phyloP scores from a whole-genome alignment of 2,329 filamentous ascomycete species.

The Aspergillus terreus region DNA sequence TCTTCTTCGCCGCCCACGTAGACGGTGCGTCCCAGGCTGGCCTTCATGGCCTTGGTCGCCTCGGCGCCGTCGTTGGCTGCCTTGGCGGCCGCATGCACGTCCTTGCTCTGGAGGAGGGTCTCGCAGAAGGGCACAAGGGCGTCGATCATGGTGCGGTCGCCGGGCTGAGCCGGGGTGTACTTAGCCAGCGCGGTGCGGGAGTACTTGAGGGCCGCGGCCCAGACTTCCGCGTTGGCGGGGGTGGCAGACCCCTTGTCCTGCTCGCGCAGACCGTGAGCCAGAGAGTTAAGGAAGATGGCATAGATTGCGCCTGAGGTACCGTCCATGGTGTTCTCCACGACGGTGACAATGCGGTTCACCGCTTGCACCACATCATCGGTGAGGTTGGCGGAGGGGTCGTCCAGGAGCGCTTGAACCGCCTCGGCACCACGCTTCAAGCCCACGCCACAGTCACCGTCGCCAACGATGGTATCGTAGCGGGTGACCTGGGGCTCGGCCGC shows the following conservation, averaged over 20 bases:
- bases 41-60: conserved; percentile 86
- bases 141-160: conserved; percentile 88
- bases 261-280: conserved; percentile 64
- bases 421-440: conserved; percentile 85
- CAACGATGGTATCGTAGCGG: conserved; percentile 73
- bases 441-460: conserved; percentile 86
- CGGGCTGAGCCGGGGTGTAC: conserved; percentile 86
- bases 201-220: conserved; percentile 66
- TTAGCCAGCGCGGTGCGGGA: conserved; percentile 68
- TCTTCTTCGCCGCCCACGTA: conserved; percentile 67
- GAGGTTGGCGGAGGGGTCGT: conserved; percentile 37
- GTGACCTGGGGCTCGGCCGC: conserved; percentile 63
- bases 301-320: conserved; percentile 74
- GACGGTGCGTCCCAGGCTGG: conserved; percentile 77
- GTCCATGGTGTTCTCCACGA: conserved; percentile 69
- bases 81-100: conserved; percentile 68
- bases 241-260: conserved; percentile 46
- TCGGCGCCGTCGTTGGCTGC: conserved; percentile 74
- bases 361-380: conserved; percentile 58
- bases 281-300: conserved; percentile 85
- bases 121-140: conserved; percentile 85
- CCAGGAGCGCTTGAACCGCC: conserved; percentile 47
- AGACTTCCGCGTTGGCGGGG: conserved; percentile 49
- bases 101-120: conserved; percentile 60
- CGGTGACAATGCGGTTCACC: conserved; percentile 57